These are phyloP conservation scores for Fusarium sp. DNA, from an alignment of 2,329 filamentous ascomycete genomes.

Conservation along the genomic window DNA sequence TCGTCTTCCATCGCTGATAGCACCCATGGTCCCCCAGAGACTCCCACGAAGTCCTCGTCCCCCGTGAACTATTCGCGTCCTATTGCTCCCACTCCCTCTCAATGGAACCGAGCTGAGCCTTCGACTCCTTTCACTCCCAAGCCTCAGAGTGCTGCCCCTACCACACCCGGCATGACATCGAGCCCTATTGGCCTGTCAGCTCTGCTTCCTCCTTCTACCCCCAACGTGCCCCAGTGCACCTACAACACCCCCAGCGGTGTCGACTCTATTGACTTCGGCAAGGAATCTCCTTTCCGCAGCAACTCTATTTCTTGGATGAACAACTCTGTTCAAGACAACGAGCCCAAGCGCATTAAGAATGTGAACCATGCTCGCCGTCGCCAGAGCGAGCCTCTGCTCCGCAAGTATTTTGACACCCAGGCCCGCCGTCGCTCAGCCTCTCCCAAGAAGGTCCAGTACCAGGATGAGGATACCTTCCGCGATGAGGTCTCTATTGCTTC, in stretches of 20 bases:
- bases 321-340: constrained; percentile 30
- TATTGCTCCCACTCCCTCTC: constrained; percentile 50
- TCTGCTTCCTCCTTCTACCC: constrained; percentile 37
- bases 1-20: constrained; percentile 35
- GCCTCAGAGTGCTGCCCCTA: constrained; percentile 3
- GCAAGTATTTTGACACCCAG: constrained; percentile 42
- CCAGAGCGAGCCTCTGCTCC: constrained; percentile 54
- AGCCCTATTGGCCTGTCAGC: constrained; percentile 42
- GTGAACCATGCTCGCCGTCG: constrained; percentile 48
- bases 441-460: constrained; percentile 46
- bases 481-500: constrained; percentile 31
- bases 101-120: constrained; percentile 44
- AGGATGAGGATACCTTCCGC: constrained; percentile 37
- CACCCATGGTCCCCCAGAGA: constrained; percentile 13
- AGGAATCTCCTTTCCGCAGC: constrained; percentile 47
- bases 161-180: constrained; percentile 17
- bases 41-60: constrained; percentile 29
- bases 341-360: constrained; percentile 43
- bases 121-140: constrained; percentile 44
- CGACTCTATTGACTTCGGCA: constrained; percentile 49
- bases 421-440: constrained; percentile 50
- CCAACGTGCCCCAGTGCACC: constrained; percentile 24
- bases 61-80: constrained; percentile 45
- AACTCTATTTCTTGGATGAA: constrained; percentile 50
- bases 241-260: constrained; percentile 21